Evolutionary conservation across 148 eudicot genomes (phyloP), one percentile per base, ranked within the genome.

Genomic region (Fagopyrum esculentum): DNA sequence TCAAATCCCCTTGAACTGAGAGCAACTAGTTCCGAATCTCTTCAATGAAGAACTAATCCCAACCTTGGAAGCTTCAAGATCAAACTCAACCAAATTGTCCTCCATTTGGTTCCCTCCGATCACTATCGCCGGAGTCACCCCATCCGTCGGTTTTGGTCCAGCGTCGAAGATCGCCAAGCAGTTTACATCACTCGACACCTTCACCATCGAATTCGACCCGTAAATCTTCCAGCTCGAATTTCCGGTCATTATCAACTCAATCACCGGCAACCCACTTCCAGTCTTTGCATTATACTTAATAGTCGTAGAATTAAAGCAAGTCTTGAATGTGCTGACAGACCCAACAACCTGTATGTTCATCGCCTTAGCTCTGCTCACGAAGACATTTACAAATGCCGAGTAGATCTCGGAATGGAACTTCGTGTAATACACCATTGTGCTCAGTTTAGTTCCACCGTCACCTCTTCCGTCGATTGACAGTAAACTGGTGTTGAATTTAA

Each of bases 91-190:
- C 51, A 86, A 45, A 73, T 82, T 86, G 45, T 89, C 81, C 61
- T 86, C 88, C 78, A 89, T 55, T 29, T 85, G 88, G 40, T 82
- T 45, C 66, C 84, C 88, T 74, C 92, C 86, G 0, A 86, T 83
- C 74, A 86, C 86, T 10, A 88, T 46, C 55, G 74, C 71, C 46
- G 71, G 71, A 5, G 30, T 82, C 85, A 43, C 75, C 55, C 17
- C 77, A 17, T n/a, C n/a, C 9, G 1, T 75, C 49, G 29, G 81
- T 77, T 48, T 76, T 43, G 7, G 82, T 80, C 85, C 54, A 40
- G 83, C 81, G 56, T 71, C 74, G n/a, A 71, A 17, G 55, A 71
- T 45, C 55, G 74, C 74, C 74, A 71, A 71, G 8, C 74, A 71
- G 55, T 45, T 6, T 3, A 71, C 55, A 47, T 47, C 55, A 45